These are phyloP conservation scores for Neonectria hederae DNA, from an alignment of 2,329 filamentous ascomycete genomes.

Conservation along the genomic window DNA sequence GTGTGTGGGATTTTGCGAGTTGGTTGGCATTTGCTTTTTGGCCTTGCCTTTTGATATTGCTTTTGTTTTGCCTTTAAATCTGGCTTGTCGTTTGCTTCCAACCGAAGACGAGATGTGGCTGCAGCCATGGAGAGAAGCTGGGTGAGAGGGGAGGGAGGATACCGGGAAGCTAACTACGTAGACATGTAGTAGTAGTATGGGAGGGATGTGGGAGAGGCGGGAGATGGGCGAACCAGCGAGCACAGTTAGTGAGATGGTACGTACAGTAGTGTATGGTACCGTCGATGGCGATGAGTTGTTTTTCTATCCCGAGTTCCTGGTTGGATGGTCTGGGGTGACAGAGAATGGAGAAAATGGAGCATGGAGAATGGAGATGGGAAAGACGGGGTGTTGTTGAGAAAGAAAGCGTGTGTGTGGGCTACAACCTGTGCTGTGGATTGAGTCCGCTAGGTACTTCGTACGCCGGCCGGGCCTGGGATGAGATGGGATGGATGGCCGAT, in stretches of 20 bases:
- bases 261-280: too few relatives aligned
- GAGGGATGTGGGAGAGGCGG: background rate
- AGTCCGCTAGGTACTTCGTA: background rate
- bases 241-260: background rate
- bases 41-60: background rate
- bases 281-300: constrained; percentile 22
- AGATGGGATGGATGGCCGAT: constrained; percentile 20
- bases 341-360: constrained; percentile 7
- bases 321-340: constrained; percentile 29
- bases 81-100: background rate
- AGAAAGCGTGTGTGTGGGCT: background rate
- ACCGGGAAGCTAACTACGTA: too few relatives aligned
- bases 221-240: background rate
- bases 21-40: background rate
- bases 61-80: background rate
- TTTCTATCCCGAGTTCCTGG: constrained; percentile 34
- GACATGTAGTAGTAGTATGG: too few relatives aligned
- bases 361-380: background rate
- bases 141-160: background rate
- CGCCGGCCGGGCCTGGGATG: background rate
- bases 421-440: background rate
- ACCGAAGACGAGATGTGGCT: background rate
- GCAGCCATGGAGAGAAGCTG: background rate
- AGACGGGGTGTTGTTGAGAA: background rate
- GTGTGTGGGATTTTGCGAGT: background rate